These are phyloP conservation scores for Cucumis variabilis DNA, from an alignment of 331 rosid species.

Conservation along the genomic window DNA sequence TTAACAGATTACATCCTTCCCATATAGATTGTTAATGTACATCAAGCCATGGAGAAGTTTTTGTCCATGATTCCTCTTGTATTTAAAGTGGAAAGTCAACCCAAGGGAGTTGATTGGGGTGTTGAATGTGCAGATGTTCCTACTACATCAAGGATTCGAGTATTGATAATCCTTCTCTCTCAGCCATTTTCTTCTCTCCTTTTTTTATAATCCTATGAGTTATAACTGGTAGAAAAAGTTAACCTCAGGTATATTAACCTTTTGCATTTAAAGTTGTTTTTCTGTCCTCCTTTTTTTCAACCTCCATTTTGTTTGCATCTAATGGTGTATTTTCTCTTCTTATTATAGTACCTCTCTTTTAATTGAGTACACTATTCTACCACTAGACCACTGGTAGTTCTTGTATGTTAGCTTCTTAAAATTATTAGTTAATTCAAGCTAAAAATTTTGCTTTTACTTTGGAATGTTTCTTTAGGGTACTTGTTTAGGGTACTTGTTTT, in stretches of 20 bases:
- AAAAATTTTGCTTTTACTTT: too few species aligned
- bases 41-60: slow-evolving; percentile 17
- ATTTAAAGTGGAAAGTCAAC: slow-evolving; percentile 53
- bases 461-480: too few species aligned
- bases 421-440: too few species aligned
- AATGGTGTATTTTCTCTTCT: not conserved
- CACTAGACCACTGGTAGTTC: too few species aligned
- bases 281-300: slow-evolving; percentile 12
- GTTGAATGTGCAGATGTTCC: slow-evolving; percentile 61
- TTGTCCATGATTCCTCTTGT: slow-evolving; percentile 26
- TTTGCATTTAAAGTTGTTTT: not conserved
- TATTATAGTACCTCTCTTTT: too few species aligned
- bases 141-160: slow-evolving; percentile 50
- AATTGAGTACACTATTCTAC: too few species aligned
- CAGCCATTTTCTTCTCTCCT: not conserved
- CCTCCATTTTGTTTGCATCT: slow-evolving; percentile 8
- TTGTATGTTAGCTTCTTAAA: too few species aligned
- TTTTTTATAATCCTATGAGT: not conserved
- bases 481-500: too few species aligned
- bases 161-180: slow-evolving; percentile 3
- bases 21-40: slow-evolving; percentile 67
- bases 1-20: slow-evolving; percentile 38
- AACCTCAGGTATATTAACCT: not conserved
- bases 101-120: slow-evolving; percentile 50
- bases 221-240: slow-evolving; percentile 20